phyloP scores from a whole-genome alignment of 2,329 filamentous ascomycete species.

The Aspergillus uvarum region DNA sequence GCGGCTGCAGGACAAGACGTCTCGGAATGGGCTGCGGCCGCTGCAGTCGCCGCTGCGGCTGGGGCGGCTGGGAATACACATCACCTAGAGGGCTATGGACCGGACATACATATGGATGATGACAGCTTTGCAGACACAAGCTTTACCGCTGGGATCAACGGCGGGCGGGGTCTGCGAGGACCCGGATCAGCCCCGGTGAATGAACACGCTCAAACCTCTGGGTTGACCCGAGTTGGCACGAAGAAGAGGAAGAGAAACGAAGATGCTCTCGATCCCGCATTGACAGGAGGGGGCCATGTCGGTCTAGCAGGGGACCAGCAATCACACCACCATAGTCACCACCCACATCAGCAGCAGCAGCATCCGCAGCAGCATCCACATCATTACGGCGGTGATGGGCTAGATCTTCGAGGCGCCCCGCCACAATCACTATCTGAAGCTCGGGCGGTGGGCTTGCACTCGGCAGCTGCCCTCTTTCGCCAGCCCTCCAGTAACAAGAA shows the following conservation, averaged over 20 bases:
- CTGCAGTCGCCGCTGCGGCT: conserved; percentile 49
- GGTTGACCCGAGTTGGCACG: conserved; percentile 35
- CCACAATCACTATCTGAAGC: conserved; percentile 45
- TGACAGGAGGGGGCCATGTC: conserved; percentile 27
- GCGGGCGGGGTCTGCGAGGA: conserved; percentile 29
- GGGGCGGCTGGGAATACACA: conserved; percentile 45
- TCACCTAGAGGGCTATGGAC: conserved; percentile 41
- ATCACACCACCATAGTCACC: conserved; percentile 20
- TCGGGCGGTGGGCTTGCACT: conserved; percentile 53
- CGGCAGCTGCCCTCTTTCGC: conserved; percentile 55
- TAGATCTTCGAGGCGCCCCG: conserved; percentile 40
- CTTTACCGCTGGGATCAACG: conserved; percentile 29
- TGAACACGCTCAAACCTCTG: conserved; percentile 30
- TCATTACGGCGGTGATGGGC: conserved; percentile 30
- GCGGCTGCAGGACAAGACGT: conserved; percentile 44
- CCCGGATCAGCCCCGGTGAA: conserved; percentile 22
- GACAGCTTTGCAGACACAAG: conserved; percentile 40
- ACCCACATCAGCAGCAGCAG: conserved; percentile 21
- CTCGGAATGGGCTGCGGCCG: conserved; percentile 44
- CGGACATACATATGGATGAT: conserved; percentile 42
- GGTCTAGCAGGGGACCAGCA: conserved; percentile 25
- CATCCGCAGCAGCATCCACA: conserved; percentile 27
- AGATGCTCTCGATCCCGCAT: conserved; percentile 38
- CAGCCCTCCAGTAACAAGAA: conserved; percentile 53
- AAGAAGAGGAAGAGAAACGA: conserved; percentile 46